Evolutionary conservation across 2,329 filamentous ascomycete species (phyloP), one percentile per base, ranked within the genome.

Genomic region (Magnaporthales sp.): DNA sequence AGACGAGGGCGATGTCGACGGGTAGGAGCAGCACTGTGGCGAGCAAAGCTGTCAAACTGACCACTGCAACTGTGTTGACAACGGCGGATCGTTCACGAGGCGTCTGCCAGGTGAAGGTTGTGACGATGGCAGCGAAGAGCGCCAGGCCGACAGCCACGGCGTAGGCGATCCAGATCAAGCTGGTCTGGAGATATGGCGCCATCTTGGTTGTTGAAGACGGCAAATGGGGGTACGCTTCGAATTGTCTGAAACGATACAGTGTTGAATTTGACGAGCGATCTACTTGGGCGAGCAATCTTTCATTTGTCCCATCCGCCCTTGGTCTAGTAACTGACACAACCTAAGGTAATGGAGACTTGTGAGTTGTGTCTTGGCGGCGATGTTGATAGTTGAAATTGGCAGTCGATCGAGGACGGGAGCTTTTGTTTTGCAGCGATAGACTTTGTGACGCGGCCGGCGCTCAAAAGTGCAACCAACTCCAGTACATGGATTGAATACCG

Each of bases 101-200:
- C 11, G 91, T 89, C 77, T 98, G 94, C 84, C 96, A 98, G 72
- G 92, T 86, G 78, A 94, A 94, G 69, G 95, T 92, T 71, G 96
- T 97, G 73, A 96, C 86, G 69, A 89, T 86, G 66, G 93, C 90
- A 67, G 92, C 89, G 70, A 89, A 80, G 65, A 96, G 85, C 69
- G 94, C 87, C 66, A 97, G 80, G 68, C 77, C 89, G 64, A 98
- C 84, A 66, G 91, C 93, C 68, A 94, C 86, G 68, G 90, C 92
- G 77, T 98, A 99, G 66, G 93, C 87, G 69, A 95, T 89, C 95
- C 95, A 99, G 77, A 98, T 98, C 71, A 98, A 84, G 74, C 91
- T 92, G 66, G 90, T 91, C 77, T 96, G 93, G 69, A 97, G 86
- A 75, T 95, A 82, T 74, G 60, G 61, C 30, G 62, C 60, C 61